Conservation (phyloP, 129 eudicot species). For the Tagetes patula region DNA sequence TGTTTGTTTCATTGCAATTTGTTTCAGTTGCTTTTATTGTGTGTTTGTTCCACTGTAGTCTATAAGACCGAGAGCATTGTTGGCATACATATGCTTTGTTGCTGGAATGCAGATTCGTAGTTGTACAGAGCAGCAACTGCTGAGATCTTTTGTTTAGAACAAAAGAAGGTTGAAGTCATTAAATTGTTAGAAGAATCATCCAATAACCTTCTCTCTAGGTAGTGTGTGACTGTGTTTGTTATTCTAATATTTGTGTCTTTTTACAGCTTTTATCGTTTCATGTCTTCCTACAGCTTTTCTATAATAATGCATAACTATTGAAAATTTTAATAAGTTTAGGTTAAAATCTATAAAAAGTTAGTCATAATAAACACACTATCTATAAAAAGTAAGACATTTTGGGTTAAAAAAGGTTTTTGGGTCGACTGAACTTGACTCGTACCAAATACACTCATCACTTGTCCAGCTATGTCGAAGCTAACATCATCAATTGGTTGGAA, state of each 20-base stretch:
- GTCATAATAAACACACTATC: neutral
- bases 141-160: conserved; percentile 75
- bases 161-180: conserved; percentile 71
- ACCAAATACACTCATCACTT: conserved; percentile 8
- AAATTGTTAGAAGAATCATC: conserved; percentile 68
- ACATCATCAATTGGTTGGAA: conserved; percentile 94
- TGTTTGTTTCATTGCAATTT: too few relatives aligned
- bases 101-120: conserved; percentile 66
- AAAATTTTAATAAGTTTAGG: too few relatives aligned
- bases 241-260: neutral
- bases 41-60: too few relatives aligned
- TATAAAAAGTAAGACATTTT: neutral
- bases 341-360: too few relatives aligned
- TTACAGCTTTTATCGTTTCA: neutral
- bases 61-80: too few relatives aligned
- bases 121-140: conserved; percentile 95
- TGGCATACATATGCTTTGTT: conserved; percentile 4
- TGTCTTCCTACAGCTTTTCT: too few relatives aligned
- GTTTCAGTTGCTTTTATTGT: too few relatives aligned
- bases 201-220: conserved; percentile 47
- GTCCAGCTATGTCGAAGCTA: conserved; percentile 69
- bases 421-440: neutral
- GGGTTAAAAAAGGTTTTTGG: neutral
- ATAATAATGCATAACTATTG: too few relatives aligned
- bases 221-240: conserved; percentile 15